Evolutionary conservation across 371 early-diverging fungal genomes (phyloP).

Genomic region (Catenaria anguillulae): DNA sequence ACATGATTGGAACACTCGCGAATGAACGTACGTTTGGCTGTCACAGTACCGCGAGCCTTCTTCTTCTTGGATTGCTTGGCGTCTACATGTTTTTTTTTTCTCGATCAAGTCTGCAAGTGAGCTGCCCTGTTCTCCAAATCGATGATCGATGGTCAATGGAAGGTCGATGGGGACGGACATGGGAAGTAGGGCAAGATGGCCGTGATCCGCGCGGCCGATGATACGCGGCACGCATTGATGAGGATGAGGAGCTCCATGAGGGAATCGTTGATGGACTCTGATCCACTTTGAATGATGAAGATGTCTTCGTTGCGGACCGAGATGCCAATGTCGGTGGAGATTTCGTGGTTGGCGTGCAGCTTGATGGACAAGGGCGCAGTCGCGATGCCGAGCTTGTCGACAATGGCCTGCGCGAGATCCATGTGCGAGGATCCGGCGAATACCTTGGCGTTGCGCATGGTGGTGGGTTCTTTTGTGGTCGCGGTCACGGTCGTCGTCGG

Average conservation of each 20-base stretch:
- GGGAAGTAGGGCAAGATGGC: constrained; percentile 96
- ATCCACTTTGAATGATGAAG: constrained; percentile 91
- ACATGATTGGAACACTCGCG: no score
- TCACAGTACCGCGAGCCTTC: constrained; percentile 82
- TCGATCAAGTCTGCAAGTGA: no score
- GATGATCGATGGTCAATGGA: no score
- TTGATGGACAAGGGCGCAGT: constrained; percentile 58
- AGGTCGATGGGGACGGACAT: no score
- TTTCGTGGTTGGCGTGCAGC: constrained; percentile 63
- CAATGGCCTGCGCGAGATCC: constrained; percentile 64
- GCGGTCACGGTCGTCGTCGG: no score
- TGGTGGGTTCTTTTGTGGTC: no score
- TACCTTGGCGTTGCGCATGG: constrained; percentile 75
- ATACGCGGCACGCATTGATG: constrained; percentile 92
- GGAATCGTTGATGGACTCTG: constrained; percentile 72
- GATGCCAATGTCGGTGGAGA: constrained; percentile 47
- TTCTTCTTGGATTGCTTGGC: constrained; percentile 96
- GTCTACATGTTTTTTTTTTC: no score
- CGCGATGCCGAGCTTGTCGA: constrained; percentile 52
- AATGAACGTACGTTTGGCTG: constrained; percentile 31
- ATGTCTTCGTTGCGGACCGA: constrained; percentile 92
- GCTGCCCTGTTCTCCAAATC: no score
- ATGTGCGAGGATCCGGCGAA: constrained; percentile 90
- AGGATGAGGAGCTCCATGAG: constrained; percentile 92
- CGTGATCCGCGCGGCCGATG: constrained; percentile 80